Percentiles rank a stretch among this genome's conserved stretches.
Conservation (phyloP, 2,329 filamentous ascomycete genomes). For the Trichoderma atroviride region DNA sequence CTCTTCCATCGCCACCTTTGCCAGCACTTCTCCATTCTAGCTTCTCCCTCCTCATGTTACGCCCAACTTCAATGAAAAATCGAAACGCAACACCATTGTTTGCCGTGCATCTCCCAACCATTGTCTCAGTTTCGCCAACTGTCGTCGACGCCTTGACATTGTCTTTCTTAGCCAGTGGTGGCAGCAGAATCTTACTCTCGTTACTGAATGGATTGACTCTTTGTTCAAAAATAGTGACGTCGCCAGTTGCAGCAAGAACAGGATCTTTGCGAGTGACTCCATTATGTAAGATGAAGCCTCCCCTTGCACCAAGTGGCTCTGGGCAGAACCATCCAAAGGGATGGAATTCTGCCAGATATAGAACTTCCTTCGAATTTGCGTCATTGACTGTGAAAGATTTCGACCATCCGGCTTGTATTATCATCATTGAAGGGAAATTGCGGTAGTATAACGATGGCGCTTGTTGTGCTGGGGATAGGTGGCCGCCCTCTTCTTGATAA, state of each 20-base stretch:
- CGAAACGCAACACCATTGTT: background rate
- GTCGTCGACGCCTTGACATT: background rate
- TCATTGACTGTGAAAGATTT: background rate
- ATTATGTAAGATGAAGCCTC: background rate
- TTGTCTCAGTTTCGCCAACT: background rate
- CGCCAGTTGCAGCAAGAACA: background rate
- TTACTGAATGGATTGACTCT: background rate
- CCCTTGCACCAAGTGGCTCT: background rate
- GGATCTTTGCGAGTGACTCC: background rate
- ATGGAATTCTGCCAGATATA: background rate
- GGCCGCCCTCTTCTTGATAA: background rate
- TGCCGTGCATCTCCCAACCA: background rate
- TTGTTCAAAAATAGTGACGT: constrained; percentile 5
- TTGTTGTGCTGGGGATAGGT: background rate
- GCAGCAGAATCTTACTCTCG: constrained; percentile 1
- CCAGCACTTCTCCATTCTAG: background rate
- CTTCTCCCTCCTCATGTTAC: background rate
- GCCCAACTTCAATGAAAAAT: background rate
- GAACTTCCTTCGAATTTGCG: background rate
- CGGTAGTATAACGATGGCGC: background rate
- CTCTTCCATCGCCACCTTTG: background rate
- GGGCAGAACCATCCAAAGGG: background rate
- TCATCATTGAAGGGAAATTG: background rate
- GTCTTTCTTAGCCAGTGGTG: background rate
- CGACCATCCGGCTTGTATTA: background rate